Percentiles rank a stretch among this genome's conserved stretches.
phyloP scores from a whole-genome alignment of 768 basidiomycete genomes.

The Pleurotus ostreatus region DNA sequence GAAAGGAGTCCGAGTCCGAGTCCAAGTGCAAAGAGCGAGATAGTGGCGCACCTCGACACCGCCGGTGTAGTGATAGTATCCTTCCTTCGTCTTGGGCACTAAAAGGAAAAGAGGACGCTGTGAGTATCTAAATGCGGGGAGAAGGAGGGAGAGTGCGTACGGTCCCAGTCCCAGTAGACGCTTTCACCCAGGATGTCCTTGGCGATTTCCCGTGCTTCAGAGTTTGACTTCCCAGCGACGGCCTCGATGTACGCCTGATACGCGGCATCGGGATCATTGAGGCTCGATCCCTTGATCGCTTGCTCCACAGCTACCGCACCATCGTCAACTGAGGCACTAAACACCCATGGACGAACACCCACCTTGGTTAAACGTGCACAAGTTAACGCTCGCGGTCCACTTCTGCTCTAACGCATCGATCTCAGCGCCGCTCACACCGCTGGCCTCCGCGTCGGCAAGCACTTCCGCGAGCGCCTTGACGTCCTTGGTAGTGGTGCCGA shows the following conservation, averaged over 20 bases:
- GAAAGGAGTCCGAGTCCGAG: not conserved
- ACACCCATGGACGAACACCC: constrained; percentile 8
- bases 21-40: no score
- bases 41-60: constrained; percentile 54
- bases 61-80: constrained; percentile 84
- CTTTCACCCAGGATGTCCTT: constrained; percentile 63
- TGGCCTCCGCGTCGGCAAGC: constrained; percentile 61
- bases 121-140: no score
- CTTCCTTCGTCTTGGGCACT: constrained; percentile 88
- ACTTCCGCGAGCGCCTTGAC: constrained; percentile 61
- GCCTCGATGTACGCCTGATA: constrained; percentile 56
- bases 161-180: constrained; percentile 88
- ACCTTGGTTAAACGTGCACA: constrained; percentile 88
- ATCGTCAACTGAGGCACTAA: no score
- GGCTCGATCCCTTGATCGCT: constrained; percentile 46
- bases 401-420: constrained; percentile 70
- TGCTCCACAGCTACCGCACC: constrained; percentile 47
- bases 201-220: constrained; percentile 70
- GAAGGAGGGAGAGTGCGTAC: constrained; percentile 40
- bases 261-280: constrained; percentile 49
- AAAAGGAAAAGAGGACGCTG: not conserved
- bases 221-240: constrained; percentile 63
- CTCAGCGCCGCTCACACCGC: constrained; percentile 61
- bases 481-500: constrained; percentile 51
- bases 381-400: constrained; percentile 65